These are phyloP conservation scores for Trichophyton simii DNA, from an alignment of 2,329 filamentous ascomycete genomes.

Conservation along the genomic window DNA sequence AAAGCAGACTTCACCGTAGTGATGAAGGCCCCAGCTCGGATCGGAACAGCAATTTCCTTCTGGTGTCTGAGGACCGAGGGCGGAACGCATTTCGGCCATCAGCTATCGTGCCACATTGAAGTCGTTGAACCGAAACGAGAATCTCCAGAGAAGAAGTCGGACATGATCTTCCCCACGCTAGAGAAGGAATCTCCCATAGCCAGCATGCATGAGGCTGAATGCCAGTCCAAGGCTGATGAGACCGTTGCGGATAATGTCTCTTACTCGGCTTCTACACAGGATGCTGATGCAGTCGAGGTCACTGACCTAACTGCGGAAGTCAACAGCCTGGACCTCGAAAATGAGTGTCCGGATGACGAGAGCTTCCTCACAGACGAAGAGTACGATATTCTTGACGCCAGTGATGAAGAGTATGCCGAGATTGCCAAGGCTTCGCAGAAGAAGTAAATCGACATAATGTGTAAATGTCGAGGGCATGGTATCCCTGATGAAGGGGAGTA, in stretches of 20 bases:
- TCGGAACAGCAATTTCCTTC: constrained; percentile 80
- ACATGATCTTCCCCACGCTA: constrained; percentile 92
- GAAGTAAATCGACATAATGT: neutral
- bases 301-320: constrained; percentile 42
- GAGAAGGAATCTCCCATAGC: constrained; percentile 82
- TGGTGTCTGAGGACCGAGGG: constrained; percentile 81
- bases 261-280: constrained; percentile 37
- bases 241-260: constrained; percentile 20
- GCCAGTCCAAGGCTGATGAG: constrained; percentile 19
- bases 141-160: constrained; percentile 15
- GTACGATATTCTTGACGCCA: constrained; percentile 92
- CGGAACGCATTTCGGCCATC: constrained; percentile 76
- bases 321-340: constrained; percentile 43
- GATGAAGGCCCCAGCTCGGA: constrained; percentile 64
- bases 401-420: constrained; percentile 68
- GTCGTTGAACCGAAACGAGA: constrained; percentile 34
- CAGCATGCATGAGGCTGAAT: constrained; percentile 65
- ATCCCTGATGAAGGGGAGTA: too few species aligned
- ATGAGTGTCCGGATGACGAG: constrained; percentile 37
- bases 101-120: constrained; percentile 85
- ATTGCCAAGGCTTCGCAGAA: constrained; percentile 12
- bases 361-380: constrained; percentile 94
- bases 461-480: too few species aligned
- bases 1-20: constrained; percentile 69
- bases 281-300: neutral